These are phyloP conservation scores for Xylariales sp. DNA, from an alignment of 2,329 filamentous ascomycete genomes.

Conservation along the genomic window DNA sequence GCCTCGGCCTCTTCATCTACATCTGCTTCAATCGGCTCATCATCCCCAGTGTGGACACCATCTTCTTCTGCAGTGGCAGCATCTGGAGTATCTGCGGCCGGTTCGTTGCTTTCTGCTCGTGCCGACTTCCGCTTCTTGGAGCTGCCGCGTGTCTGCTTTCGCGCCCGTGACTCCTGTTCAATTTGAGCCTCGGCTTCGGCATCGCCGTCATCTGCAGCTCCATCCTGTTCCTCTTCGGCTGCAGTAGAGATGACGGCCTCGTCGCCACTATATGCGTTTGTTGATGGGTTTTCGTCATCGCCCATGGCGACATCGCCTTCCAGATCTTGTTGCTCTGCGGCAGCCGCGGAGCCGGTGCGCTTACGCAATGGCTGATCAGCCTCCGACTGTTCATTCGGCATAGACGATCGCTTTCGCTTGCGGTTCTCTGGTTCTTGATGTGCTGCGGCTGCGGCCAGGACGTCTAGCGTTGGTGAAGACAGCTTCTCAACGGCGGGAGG, in stretches of 20 bases:
- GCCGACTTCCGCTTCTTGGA: conserved; percentile 27
- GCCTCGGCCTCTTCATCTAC: conserved; percentile 57
- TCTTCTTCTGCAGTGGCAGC: conserved; percentile 33
- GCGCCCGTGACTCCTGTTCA: conserved; percentile 16
- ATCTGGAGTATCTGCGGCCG: conserved; percentile 21
- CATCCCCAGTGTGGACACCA: conserved; percentile 44
- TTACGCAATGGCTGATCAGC: conserved; percentile 16
- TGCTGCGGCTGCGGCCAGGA: conserved; percentile 23
- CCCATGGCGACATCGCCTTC: conserved; percentile 26
- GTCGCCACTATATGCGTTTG: conserved; percentile 24
- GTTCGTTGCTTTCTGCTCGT: conserved; percentile 9
- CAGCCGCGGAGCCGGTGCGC: conserved; percentile 19
- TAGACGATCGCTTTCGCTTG: conserved; percentile 28
- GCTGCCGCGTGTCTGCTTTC: conserved; percentile 27
- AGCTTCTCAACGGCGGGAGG: conserved; percentile 12
- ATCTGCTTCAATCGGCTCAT: conserved; percentile 50
- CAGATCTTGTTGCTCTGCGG: conserved; percentile 18
- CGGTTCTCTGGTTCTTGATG: conserved; percentile 23
- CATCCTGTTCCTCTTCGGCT: conserved; percentile 11
- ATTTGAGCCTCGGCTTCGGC: conserved; percentile 17
- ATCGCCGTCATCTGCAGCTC: conserved; percentile 12
- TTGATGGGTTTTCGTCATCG: conserved; percentile 28
- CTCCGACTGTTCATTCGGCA: conserved; percentile 17
- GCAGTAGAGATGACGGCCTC: conserved; percentile 17
- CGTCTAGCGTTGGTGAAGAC: conserved; percentile 23